Percentiles rank a stretch among this genome's conserved stretches.
These are phyloP conservation scores for Dorcoceras hygrometricum DNA, from an alignment of 257 asterid genomes.

Conservation along the genomic window DNA sequence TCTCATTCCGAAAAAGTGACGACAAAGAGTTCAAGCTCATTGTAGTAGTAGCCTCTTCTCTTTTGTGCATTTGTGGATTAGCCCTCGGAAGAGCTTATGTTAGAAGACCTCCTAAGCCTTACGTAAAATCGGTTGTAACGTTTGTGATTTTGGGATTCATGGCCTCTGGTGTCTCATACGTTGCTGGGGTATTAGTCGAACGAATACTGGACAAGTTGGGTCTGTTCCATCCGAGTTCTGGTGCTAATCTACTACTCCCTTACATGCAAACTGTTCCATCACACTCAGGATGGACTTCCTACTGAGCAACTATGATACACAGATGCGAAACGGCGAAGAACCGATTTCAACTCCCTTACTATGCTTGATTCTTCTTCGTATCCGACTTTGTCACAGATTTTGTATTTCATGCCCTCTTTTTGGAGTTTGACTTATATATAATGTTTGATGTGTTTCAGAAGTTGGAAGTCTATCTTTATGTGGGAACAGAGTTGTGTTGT, in stretches of 20 bases:
- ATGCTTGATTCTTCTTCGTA: neutral
- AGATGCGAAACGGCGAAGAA: too few species aligned
- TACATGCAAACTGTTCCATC: conserved; percentile 20
- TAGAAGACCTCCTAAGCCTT: conserved; percentile 53
- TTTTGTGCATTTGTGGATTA: conserved; percentile 48
- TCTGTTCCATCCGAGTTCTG: conserved; percentile 43
- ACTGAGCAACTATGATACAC: conserved; percentile 19
- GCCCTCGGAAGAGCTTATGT: conserved; percentile 52
- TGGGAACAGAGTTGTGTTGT: neutral
- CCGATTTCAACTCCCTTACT: too few species aligned
- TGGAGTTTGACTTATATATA: neutral
- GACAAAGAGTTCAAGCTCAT: conserved; percentile 70
- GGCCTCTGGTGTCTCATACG: conserved; percentile 63
- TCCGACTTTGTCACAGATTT: neutral
- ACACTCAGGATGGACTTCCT: conserved; percentile 44
- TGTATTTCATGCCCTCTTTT: neutral
- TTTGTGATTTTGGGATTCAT: conserved; percentile 49
- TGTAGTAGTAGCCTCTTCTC: conserved; percentile 54
- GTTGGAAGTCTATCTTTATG: neutral
- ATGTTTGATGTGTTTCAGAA: neutral
- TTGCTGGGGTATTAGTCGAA: conserved; percentile 50
- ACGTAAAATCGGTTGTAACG: conserved; percentile 42
- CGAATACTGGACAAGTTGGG: conserved; percentile 58
- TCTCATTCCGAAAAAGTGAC: conserved; percentile 59
- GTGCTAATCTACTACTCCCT: conserved; percentile 23